A percentile compares a stretch with the other conserved stretches of the same genome.
Conservation (phyloP, 129 eudicot species). For the Escallonia rubra region DNA sequence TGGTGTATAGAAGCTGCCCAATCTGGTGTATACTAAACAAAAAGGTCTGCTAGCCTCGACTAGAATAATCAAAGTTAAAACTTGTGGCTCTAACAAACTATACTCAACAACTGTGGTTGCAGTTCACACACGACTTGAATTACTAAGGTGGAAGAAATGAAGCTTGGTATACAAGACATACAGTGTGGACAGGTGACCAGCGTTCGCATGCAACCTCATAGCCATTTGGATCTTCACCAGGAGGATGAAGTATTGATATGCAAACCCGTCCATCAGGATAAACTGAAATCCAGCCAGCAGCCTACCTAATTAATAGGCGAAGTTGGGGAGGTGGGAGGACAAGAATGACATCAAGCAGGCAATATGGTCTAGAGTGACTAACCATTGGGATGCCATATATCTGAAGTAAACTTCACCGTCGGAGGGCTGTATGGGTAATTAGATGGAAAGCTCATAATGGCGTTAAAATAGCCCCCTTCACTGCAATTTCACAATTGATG, state of each 20-base stretch:
- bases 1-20: too few relatives aligned
- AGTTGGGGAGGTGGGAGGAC: neutral
- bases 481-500: neutral
- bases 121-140: too few relatives aligned
- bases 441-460: neutral
- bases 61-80: too few relatives aligned
- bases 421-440: neutral
- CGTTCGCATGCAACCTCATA: neutral
- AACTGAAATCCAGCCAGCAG: neutral
- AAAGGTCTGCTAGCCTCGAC: too few relatives aligned
- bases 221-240: neutral
- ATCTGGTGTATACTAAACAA: too few relatives aligned
- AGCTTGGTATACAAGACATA: neutral
- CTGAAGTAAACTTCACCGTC: neutral
- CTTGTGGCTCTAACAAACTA: too few relatives aligned
- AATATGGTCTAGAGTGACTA: neutral
- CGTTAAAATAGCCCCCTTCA: neutral
- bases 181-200: slow-evolving; percentile 1
- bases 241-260: neutral
- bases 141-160: too few relatives aligned
- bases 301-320: neutral
- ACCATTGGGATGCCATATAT: slow-evolving; percentile 3
- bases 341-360: neutral
- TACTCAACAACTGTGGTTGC: too few relatives aligned
- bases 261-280: neutral